Base-by-base conservation (phyloP, 2,329 filamentous ascomycete genomes). In the Metarhizium brunneum region DNA sequence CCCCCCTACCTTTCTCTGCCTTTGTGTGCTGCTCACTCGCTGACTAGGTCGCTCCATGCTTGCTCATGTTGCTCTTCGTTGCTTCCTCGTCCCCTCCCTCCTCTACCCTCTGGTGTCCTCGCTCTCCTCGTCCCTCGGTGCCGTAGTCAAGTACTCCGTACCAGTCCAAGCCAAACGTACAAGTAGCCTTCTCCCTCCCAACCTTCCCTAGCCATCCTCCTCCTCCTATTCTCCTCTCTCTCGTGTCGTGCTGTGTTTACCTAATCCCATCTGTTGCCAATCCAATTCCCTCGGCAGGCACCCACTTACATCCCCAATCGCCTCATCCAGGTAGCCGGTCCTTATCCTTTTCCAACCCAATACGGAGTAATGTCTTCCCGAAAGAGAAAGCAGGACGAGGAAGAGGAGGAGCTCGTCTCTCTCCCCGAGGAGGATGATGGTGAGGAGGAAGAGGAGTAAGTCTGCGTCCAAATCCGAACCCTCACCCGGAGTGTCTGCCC, bases 321-420 rank as follows among this genome's bases (percentile, higher is more conserved):
- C 29, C 25, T 25, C 40, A 7, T 16, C 47, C 11, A 32, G 13
- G 14, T 36, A 25, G 11, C 49, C 45, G 3, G 35, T 20, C 25
- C n/a, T 6, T 13, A 20, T 50, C 20, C 40, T 36, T 6, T 29
- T 36, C 11, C 14, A 5, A 45, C 5, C 30, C 56, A 69, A 56
- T 25, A 25, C 25, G 25, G 25, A 25, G 25, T 25, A 59, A 79
- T 79, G 75, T 73, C 75, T 57, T 68, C 72, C 63, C 77, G 77
- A 64, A 80, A 80, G 76, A 76, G 77, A 72, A 78, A 77, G 73
- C 74, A 76, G 63, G 75, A 87, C 52, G 85, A 87, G 29, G 76
- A 78, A 61, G 75, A 78, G 65, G 77, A 79, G 57, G 77, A 80
- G 69, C 76, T 81, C 38, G 74, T 81, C 58, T 78, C 77, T 58